Conservation (phyloP, 108 stramenopile species). For the Nannochloropsis salina region DNA sequence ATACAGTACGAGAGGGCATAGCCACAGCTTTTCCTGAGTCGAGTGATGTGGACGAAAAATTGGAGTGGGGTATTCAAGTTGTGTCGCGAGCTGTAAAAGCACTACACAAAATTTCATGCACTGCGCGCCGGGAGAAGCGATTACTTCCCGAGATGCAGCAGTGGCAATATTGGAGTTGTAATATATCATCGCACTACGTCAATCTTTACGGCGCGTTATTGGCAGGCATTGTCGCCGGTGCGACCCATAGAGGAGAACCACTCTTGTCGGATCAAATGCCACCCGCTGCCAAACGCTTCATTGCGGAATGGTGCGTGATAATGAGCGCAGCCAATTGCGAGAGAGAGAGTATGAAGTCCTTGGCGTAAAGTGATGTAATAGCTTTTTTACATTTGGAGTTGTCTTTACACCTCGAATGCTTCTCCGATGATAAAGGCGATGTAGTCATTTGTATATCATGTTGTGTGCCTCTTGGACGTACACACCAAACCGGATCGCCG, state of each 20-base stretch:
- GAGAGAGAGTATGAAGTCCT: background rate
- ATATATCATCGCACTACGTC: background rate
- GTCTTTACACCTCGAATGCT: too few relatives aligned
- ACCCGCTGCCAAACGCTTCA: background rate
- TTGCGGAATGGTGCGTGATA: background rate
- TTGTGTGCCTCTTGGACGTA: too few relatives aligned
- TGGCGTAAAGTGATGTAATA: too few relatives aligned
- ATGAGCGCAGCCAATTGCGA: slow-evolving; percentile 5
- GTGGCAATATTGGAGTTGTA: background rate
- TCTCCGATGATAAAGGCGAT: too few relatives aligned
- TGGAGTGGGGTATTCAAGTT: slow-evolving; percentile 17
- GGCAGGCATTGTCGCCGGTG: background rate
- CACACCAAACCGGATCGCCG: too few relatives aligned
- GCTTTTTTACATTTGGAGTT: too few relatives aligned
- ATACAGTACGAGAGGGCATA: background rate
- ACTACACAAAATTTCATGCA: background rate
- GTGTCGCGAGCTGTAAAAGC: background rate
- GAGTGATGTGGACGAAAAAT: background rate
- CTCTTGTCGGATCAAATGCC: background rate
- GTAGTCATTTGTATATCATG: too few relatives aligned
- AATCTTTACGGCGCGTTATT: background rate
- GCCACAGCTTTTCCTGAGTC: background rate
- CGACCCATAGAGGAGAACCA: background rate
- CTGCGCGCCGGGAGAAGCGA: background rate
- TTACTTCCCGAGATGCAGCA: background rate